Conservation (phyloP, 2,329 filamentous ascomycete genomes). For the Aspergillus proliferans region DNA sequence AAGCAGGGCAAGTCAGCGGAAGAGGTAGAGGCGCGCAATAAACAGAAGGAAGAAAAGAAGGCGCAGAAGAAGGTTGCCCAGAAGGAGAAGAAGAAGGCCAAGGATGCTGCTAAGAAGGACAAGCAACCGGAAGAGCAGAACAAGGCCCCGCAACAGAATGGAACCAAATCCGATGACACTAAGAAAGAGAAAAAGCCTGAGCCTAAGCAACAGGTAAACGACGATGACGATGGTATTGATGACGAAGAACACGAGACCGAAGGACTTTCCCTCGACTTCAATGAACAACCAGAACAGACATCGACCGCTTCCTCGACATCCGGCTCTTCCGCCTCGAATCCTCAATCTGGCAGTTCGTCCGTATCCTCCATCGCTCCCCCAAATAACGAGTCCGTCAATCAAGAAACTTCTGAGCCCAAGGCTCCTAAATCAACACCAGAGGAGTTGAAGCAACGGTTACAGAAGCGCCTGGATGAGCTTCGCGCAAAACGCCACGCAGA, state of each 20-base stretch:
- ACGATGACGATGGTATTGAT: conserved; percentile 12
- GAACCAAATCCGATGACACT: conserved; percentile 13
- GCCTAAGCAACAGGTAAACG: conserved; percentile 16
- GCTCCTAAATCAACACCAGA: conserved; percentile 64
- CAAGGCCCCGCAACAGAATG: conserved; percentile 12
- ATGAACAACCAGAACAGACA: conserved; percentile 29
- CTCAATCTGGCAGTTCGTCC: conserved; percentile 56
- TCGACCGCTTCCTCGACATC: conserved; percentile 44
- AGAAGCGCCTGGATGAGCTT: conserved; percentile 76
- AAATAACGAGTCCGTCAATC: conserved; percentile 20
- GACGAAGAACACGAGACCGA: conserved; percentile 42
- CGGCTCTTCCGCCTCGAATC: conserved; percentile 51
- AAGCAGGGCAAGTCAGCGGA: conserved; percentile 21
- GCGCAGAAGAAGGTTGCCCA: conserved; percentile 32
- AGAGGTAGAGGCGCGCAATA: conserved; percentile 31
- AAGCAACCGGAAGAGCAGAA: conserved; percentile 20
- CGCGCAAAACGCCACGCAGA: conserved; percentile 83
- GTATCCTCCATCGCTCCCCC: conserved; percentile 58
- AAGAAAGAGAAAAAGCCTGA: conserved; percentile 10
- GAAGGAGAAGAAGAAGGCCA: conserved; percentile 32
- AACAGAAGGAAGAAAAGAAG: conserved; percentile 47
- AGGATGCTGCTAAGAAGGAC: conserved; percentile 28
- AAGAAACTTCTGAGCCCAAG: conserved; percentile 44
- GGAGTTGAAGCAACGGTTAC: conserved; percentile 69
- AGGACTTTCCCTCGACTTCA: conserved; percentile 46